Conservation (phyloP, 2,329 filamentous ascomycete genomes). For the Microdochium paspali region DNA sequence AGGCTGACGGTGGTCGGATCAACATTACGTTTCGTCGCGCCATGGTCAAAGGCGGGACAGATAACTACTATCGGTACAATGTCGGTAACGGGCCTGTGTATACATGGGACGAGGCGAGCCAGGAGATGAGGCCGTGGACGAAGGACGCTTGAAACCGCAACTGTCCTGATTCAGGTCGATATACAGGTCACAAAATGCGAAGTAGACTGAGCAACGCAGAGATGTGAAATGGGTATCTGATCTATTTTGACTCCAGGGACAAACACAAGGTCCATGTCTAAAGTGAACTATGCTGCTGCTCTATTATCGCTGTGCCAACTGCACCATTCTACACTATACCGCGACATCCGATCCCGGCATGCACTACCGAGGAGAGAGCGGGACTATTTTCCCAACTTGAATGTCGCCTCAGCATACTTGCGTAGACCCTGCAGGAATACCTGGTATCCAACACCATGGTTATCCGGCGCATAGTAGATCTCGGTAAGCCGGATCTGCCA, state of each 20-base stretch:
- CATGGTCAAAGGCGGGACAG: conserved; percentile 61
- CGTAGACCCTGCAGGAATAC: conserved; percentile 80
- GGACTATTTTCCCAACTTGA: conserved; percentile 64
- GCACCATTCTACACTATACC: neutral
- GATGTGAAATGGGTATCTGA: too few species aligned
- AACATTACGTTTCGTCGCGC: conserved; percentile 74
- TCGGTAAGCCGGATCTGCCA: conserved; percentile 95
- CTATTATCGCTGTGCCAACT: too few species aligned
- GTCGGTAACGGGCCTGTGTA: conserved; percentile 62
- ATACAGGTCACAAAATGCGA: too few species aligned
- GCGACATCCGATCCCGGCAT: neutral
- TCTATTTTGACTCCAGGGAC: too few species aligned
- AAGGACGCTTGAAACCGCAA: conserved; percentile 1
- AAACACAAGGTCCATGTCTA: too few species aligned
- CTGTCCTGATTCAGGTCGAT: too few species aligned
- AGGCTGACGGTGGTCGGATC: conserved; percentile 53
- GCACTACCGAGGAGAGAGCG: conserved; percentile 1
- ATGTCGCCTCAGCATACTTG: conserved; percentile 78
- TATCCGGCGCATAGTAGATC: conserved; percentile 74
- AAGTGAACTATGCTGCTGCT: too few species aligned
- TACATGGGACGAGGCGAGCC: conserved; percentile 50
- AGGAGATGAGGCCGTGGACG: conserved; percentile 37
- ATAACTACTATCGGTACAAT: conserved; percentile 82
- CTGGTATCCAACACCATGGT: conserved; percentile 83
- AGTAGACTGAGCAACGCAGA: too few species aligned